Base-by-base conservation (phyloP, 2,329 filamentous ascomycete species). In the Pseudogymnoascus sp. region DNA sequence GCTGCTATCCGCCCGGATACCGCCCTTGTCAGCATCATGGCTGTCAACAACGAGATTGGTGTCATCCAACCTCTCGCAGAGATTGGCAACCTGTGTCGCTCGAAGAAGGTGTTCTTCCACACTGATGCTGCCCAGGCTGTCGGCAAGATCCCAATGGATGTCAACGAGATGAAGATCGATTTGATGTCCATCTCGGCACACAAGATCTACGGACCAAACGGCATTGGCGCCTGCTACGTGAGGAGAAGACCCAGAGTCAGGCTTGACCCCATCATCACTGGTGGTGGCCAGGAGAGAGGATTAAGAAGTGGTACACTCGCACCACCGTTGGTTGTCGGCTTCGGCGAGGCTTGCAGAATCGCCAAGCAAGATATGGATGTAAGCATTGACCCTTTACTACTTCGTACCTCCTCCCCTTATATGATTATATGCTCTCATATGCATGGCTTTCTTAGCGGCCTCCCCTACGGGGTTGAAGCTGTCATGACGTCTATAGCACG, bases 11-110 rank as follows among this genome's bases (percentile, higher is more conserved):
- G 90, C 64, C 92, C 92, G 0, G 92, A 97, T 64, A 99, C 94
- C 12, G 87, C 86, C 44, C 79, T 99, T 31, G 92, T 97, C 75
- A 97, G 92, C 73, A 90, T 99, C 76, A 99, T 99, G 94, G 87
- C 94, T 0, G 94, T 99, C 71, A 99, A 99, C 81, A 99, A 99
- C 75, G 94, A 99, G 78, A 97, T 99, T 71, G 94, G 94, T 72
- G 94, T 99, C n/a, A 95, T 99, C 63, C 94, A 99, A 76, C 94
- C 94, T 0, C 78, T 99, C 63, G 90, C 91, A 69, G 86, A 96
- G 78, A 99, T 99, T 73, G 94, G 94, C 71, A 89, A 88, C 76
- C 80, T 99, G 12, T 99, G 94, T 76, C 86, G 94, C 59, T 83
- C 86, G 61, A 94, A 91, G 76, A 97, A 97, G 80, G 81, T 97